Evolutionary conservation across 352 stramenopile genomes (phyloP).

Genomic region (Phytophthora gonapodyides): DNA sequence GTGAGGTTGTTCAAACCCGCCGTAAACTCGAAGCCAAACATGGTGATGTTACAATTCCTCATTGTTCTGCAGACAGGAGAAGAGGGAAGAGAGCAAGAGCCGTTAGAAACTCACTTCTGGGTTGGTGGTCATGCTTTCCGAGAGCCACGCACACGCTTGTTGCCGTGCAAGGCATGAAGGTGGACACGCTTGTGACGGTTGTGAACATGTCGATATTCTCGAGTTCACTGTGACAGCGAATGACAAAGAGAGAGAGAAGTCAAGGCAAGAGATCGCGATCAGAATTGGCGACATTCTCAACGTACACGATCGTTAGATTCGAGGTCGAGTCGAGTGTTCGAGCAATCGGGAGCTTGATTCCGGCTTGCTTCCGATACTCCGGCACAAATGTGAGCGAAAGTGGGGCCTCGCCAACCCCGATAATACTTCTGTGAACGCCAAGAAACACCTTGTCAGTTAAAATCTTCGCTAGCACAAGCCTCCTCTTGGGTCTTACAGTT

Average conservation of each 20-base stretch:
- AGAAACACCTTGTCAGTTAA: conserved; percentile 4
- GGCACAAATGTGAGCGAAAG: conserved; percentile 30
- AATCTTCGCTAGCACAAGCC: not conserved
- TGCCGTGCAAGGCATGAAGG: conserved; percentile 28
- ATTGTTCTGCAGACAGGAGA: conserved; percentile 34
- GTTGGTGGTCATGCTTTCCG: not conserved
- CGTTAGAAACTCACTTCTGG: too few species aligned
- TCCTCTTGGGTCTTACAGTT: conserved; percentile 27
- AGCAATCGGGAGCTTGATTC: conserved; percentile 23
- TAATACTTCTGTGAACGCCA: conserved; percentile 24
- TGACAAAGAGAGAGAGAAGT: not conserved
- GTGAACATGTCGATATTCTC: conserved; percentile 34
- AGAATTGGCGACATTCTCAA: not conserved
- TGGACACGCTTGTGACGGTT: conserved; percentile 13
- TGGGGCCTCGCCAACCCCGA: conserved; percentile 20
- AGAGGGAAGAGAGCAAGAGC: not conserved
- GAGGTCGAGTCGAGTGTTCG: conserved; percentile 16
- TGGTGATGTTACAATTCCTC: conserved; percentile 48
- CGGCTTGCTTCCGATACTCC: conserved; percentile 30
- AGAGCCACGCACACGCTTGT: conserved; percentile 28
- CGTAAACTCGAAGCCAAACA: conserved; percentile 42
- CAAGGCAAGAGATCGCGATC: not conserved
- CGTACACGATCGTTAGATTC: conserved; percentile 28
- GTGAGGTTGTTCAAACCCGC: conserved; percentile 28
- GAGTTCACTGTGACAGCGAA: conserved; percentile 23